A percentile compares a stretch with the other conserved stretches of the same genome.
Conservation (phyloP, 371 early-diverging fungal genomes). For the Sanchytrium tribonematis region DNA sequence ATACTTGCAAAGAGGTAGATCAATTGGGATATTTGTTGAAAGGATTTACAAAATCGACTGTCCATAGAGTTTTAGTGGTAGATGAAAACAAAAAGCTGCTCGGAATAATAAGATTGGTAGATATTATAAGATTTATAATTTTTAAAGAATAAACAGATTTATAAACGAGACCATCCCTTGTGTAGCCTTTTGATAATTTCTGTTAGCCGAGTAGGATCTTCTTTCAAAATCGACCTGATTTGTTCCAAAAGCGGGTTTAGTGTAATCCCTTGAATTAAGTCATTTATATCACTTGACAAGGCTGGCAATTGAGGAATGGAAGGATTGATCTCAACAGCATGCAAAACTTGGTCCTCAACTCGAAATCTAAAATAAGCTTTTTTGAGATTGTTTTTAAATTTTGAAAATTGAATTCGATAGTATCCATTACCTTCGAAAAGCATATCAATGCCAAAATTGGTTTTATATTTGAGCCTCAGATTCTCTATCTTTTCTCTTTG, state of each 20-base stretch:
- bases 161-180: neutral
- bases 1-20: constrained; percentile 57
- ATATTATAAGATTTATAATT: constrained; percentile 41
- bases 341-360: neutral
- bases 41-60: constrained; percentile 38
- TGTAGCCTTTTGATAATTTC: neutral
- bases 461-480: neutral
- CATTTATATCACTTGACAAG: neutral
- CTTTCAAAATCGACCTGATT: neutral
- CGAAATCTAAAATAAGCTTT: neutral
- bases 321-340: neutral
- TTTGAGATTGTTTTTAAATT: neutral
- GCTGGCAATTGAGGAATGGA: neutral
- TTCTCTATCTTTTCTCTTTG: neutral
- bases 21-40: constrained; percentile 57
- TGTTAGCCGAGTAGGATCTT: neutral
- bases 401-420: neutral
- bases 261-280: neutral
- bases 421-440: neutral
- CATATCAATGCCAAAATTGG: neutral
- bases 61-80: constrained; percentile 67
- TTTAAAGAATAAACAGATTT: neutral
- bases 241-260: neutral
- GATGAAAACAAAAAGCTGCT: constrained; percentile 42
- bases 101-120: constrained; percentile 64